Percentiles rank a stretch among this genome's conserved stretches.
phyloP scores from a whole-genome alignment of 2,329 filamentous ascomycete species.

The Xylaria sp. region DNA sequence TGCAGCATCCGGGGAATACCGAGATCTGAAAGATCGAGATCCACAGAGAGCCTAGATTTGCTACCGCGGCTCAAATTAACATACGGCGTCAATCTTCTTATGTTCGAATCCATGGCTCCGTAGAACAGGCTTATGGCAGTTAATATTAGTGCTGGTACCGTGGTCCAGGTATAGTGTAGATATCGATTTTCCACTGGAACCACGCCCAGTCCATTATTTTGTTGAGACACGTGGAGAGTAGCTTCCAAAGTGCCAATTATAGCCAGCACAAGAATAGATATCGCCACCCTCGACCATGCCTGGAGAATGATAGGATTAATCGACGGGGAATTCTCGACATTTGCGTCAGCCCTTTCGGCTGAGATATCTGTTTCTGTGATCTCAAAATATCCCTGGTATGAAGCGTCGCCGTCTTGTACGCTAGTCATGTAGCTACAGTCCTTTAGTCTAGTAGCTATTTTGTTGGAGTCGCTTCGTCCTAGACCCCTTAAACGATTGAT shows the following conservation, averaged over 20 bases:
- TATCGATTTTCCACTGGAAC: background rate
- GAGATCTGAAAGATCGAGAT: background rate
- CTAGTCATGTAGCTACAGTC: constrained; percentile 8
- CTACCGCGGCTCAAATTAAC: constrained; percentile 8
- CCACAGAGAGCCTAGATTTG: background rate
- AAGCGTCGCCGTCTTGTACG: background rate
- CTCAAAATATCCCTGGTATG: background rate
- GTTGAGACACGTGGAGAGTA: constrained; percentile 4
- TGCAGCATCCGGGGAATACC: background rate
- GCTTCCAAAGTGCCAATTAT: background rate
- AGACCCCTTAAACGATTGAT: background rate
- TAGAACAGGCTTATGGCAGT: background rate
- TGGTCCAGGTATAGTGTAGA: constrained; percentile 12
- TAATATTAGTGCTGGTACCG: constrained; percentile 1
- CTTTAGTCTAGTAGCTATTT: background rate
- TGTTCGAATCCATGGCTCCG: constrained; percentile 2
- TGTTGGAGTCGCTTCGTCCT: background rate
- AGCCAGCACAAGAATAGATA: constrained; percentile 6
- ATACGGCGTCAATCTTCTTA: constrained; percentile 11
- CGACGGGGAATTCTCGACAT: background rate
- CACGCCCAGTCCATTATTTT: background rate
- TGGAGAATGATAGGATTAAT: constrained; percentile 6
- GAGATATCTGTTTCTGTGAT: background rate
- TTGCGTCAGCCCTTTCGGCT: background rate
- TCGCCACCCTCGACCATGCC: background rate